Evolutionary conservation across 2,329 filamentous ascomycete genomes (phyloP), one percentile per base, ranked within the genome.

Genomic region (Neofusicoccum ribis): DNA sequence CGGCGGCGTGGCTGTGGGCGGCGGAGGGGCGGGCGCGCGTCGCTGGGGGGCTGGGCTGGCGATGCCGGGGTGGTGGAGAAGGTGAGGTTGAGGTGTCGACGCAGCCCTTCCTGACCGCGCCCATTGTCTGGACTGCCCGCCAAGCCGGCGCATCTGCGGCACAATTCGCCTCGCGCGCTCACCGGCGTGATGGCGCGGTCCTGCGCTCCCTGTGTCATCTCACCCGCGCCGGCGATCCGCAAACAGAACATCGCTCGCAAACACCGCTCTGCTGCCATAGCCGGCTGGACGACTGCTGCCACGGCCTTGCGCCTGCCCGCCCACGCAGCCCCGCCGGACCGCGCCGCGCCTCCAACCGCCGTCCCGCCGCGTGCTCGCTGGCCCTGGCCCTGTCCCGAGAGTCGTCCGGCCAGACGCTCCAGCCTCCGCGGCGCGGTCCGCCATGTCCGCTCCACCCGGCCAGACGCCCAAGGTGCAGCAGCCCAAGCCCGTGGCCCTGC

Each of bases 401-500:
- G 17, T 17, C 17, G 17, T 17, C 17, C 17, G 23, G 23, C 23
- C 23, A 1, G 23, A 23, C 23, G 23, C 23, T 23, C 27, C 27
- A 31, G 5, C 27, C 27, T 31, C 5, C 27, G 6, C 27, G 27
- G 27, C 1, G 27, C 27, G 39, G 44, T 44, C 54, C 54, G 39
- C 34, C 27, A 60, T 60, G 56, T 43, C 56, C 56, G 54, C 44
- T 43, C 54, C 54, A 2, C 9, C 54, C 54, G 54, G 1, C n/a
- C 50, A 58, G 54, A 41, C 39, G 39, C 47, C 63, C 74, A 44
- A 89, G 72, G 84, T 96, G 31, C 88, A 94, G 39, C 94, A 97
- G 77, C 93, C 93, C 11, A 96, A 89, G 65, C 94, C 93, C 0
- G 93, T 97, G 80, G 89, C 88, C n/a, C 84, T 97, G 3, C 86